Conservation (phyloP, 371 early-diverging fungal species). For the Mortierella sp. region DNA sequence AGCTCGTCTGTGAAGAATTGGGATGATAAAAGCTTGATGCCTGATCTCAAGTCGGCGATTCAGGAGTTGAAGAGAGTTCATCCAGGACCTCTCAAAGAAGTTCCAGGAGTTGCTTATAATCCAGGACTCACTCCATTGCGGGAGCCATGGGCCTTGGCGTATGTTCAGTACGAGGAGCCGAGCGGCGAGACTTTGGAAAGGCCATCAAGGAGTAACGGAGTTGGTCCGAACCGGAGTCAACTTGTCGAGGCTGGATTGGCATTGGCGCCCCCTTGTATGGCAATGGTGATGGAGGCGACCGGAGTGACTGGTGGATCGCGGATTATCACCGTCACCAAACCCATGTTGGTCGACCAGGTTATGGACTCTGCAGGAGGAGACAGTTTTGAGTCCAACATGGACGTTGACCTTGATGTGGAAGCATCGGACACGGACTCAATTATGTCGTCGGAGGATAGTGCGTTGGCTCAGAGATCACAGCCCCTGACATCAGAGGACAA, state of each 20-base stretch:
- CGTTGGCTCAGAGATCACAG: slow-evolving; percentile 14
- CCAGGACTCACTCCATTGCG: slow-evolving; percentile 26
- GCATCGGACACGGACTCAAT: slow-evolving; percentile 46
- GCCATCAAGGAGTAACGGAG: neutral
- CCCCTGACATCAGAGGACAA: slow-evolving; percentile 21
- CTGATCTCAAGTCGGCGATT: slow-evolving; percentile 41
- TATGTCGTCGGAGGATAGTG: slow-evolving; percentile 38
- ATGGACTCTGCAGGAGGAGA: slow-evolving; percentile 49
- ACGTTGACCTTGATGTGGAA: slow-evolving; percentile 36
- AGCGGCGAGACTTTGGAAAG: neutral
- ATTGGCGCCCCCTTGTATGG: slow-evolving; percentile 54
- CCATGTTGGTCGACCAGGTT: slow-evolving; percentile 50
- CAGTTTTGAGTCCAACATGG: slow-evolving; percentile 1
- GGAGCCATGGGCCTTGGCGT: slow-evolving; percentile 53
- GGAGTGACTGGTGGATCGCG: slow-evolving; percentile 24
- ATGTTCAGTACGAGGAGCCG: slow-evolving; percentile 36
- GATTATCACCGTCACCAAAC: slow-evolving; percentile 53
- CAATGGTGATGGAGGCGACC: slow-evolving; percentile 53
- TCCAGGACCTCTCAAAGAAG: slow-evolving; percentile 47
- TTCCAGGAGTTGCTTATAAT: slow-evolving; percentile 33
- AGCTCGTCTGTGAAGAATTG: slow-evolving; percentile 25
- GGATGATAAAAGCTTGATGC: slow-evolving; percentile 35
- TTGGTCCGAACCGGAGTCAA: neutral
- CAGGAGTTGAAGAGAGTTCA: slow-evolving; percentile 37
- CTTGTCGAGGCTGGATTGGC: slow-evolving; percentile 28